Evolutionary conservation across 768 basidiomycete genomes (phyloP), one percentile per base, ranked within the genome.

Genomic region (Guyanaporus albipodus): DNA sequence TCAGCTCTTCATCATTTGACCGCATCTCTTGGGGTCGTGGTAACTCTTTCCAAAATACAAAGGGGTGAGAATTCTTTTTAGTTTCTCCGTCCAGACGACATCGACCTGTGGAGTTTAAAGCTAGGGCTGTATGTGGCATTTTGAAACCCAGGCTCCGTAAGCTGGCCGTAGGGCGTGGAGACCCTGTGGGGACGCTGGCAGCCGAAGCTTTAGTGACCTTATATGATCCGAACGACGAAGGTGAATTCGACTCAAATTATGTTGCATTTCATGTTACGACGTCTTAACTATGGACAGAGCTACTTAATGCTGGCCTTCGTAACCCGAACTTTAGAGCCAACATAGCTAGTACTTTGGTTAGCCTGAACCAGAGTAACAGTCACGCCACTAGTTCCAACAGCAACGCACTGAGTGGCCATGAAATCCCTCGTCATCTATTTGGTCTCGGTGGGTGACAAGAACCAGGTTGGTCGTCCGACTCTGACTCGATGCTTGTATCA

Each of bases 381-480:
- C 22, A 37, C 18, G 7, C 22, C 0, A 22, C 46, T 24, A 21
- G 4, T 23, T 22, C 11, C 34, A 15, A 8, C 4, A 24, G 8
- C 5, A 9, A 9, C 6, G 8, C 4, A n/a, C 29, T 47, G 42
- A 31, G 18, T 12, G 49, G 42, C 10, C 38, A 47, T 32, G 29
- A 26, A 4, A 29, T 41, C 7, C 26, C 63, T 17, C 32, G 46
- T 18, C 12, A 18, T 3, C 34, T 61, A 11, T 57, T 63, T 19
- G 58, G 61, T n/a, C 38, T 52, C 0, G 49, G 61, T 60, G 2
- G 34, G 52, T 41, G 26, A 43, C 5, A n/a, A n/a, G n/a, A n/a
- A n/a, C n/a, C 27, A 6, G 27, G 11, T 52, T 28, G 27, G 11
- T 11, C 29, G n/a, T 11, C 11, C 27, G 5, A 31, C 7, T 28